Base-by-base conservation (phyloP, 1,139 yeast species). In the Lodderomyces orthopsilosis region DNA sequence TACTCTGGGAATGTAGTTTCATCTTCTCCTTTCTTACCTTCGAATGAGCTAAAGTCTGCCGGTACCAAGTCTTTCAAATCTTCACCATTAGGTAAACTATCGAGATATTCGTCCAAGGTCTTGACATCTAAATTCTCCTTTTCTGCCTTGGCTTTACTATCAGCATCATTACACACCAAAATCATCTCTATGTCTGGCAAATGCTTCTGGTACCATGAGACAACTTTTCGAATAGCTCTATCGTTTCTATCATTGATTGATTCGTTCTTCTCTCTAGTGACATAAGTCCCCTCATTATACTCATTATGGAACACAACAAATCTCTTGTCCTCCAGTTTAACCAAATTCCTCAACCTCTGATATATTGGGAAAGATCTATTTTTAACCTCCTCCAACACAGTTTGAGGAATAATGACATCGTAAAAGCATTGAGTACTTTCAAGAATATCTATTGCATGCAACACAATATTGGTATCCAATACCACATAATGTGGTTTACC, bases 301-400 rank as follows among this genome's bases (percentile, higher is more conserved):
- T 93, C 98, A 63, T 94, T 94, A 64, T 94, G 98, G 63, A 87
- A 93, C 2, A 93, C 95, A 37, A 87, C 79, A 58, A 91, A 89
- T 49, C 98, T 72, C 62, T 93, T 94, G 38, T 81, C 88, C 46
- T 85, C 91, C 41, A 83, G 82, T 55, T 81, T 83, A 14, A 89
- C 83, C 37, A 94, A 68, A 4, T 86, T 79, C 55, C 98, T 76
- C 42, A 93, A 66, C 57, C 98, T 75, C 55, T 86, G 84, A 59
- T 91, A 94, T 23, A 91, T 83, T 2, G 98, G 97, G 56, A 83
- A 79, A 37, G 96, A 87, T 57, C 86, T 75, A 60, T 89, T 90
- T 51, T 90, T 79, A 15, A 91, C 96, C 63, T 94, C 98, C 55
- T 94, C 98, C 37, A 94, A 71, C 1, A 89, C 98, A 2, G 95